Evolutionary conservation across 2,329 filamentous ascomycete genomes (phyloP), one percentile per base, ranked within the genome.

Genomic region (Penicillium paneum): DNA sequence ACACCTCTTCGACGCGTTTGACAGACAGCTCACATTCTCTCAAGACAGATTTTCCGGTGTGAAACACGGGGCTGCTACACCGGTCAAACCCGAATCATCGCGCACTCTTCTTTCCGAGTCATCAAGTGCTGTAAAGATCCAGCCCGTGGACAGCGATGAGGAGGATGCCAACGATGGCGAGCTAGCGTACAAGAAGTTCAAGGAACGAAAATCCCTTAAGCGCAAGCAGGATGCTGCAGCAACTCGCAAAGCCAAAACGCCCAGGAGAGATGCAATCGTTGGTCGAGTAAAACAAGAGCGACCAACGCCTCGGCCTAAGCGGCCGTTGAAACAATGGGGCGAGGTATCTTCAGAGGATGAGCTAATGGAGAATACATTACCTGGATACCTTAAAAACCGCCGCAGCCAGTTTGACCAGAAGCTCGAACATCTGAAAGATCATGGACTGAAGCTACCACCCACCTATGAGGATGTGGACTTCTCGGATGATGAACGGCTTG

Each of bases 381-480:
- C 92, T 0, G 83, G 87, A 19, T 93, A 96, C 67, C 70, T 96
- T 28, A 79, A 82, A 59, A 74, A 81, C 21, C 83, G 93, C n/a
- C 82, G 88, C 24, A 76, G 72, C n/a, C 74, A 79, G 21, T 92
- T 96, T 65, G 87, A 94, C 51, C 75, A 79, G 42, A 77, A 80
- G n/a, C 76, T 76, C 43, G 78, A 84, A 34, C 71, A 71, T 28
- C 74, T 91, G 43, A 83, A 85, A 54, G 83, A 88, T 52, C 83
- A 82, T 6, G 90, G 88, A 0, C 76, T 97, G 40, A 86, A 83
- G 58, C 71, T 95, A 2, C 91, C 94, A 0, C 94, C 94, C 0
- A 82, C 83, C 45, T 96, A 88, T 67, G 82, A 86, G 1, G 85
- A 86, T 44, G 79, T 97, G 15, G 80, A 88, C 10, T 92, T 96